phyloP scores from a whole-genome alignment of 306 rosid species.

The Notholithocarpus densiflorus region DNA sequence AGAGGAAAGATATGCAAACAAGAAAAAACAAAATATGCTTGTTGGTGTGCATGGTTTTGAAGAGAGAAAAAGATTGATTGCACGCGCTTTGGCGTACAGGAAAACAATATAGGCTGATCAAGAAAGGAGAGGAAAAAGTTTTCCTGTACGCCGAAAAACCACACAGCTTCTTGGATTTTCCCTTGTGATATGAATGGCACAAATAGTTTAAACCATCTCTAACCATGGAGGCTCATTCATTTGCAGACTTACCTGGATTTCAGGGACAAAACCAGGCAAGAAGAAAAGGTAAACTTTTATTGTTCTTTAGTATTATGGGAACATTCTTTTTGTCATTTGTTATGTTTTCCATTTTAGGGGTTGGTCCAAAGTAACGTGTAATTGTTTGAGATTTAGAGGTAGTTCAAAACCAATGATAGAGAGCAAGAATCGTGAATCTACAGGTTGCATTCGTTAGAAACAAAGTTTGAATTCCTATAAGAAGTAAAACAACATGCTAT shows the following conservation, averaged over 20 bases:
- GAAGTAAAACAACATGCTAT: neutral
- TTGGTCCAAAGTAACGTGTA: neutral
- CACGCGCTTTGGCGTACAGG: slow-evolving; percentile 33
- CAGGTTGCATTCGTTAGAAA: neutral
- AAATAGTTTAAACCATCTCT: neutral
- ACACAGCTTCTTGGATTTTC: too few species aligned
- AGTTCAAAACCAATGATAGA: neutral
- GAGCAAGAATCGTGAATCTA: neutral
- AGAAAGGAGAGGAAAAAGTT: neutral
- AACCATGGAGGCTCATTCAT: neutral
- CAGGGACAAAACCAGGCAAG: neutral
- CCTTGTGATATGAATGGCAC: neutral
- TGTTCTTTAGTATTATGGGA: neutral
- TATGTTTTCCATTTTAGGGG: neutral
- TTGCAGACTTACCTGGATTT: neutral
- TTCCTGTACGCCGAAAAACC: slow-evolving; percentile 31
- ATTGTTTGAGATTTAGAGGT: neutral
- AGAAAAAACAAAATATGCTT: slow-evolving; percentile 16
- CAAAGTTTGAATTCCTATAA: neutral
- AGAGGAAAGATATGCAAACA: slow-evolving; percentile 7
- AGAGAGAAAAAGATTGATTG: neutral
- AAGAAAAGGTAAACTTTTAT: neutral
- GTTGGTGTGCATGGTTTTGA: slow-evolving; percentile 12
- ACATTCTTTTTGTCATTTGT: neutral
- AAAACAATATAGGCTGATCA: slow-evolving; percentile 10